Evolutionary conservation across 495 filamentous ascomycete species (phyloP).

Genomic region (Penicillium manginii): DNA sequence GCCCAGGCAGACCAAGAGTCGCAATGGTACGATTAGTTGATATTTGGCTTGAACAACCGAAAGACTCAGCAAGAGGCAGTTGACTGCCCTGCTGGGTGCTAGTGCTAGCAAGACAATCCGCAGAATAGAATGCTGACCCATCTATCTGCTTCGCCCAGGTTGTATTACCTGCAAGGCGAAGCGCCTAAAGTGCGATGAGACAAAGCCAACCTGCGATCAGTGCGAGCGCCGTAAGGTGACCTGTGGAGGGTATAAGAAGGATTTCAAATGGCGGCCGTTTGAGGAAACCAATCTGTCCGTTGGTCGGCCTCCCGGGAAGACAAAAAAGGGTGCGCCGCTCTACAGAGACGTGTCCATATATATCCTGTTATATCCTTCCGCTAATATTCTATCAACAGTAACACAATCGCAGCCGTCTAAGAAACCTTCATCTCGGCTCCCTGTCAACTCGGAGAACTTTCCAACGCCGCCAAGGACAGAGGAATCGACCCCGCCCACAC

Average conservation of each 20-base stretch:
- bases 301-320: constrained; percentile 45
- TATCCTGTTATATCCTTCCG: not conserved
- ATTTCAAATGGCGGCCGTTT: constrained; percentile 83
- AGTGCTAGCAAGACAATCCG: not conserved
- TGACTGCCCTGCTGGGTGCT: constrained; percentile 1
- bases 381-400: not conserved
- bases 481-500: constrained; percentile 16
- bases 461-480: constrained; percentile 26
- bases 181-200: constrained; percentile 81
- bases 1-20: constrained; percentile 81
- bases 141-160: constrained; percentile 51
- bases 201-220: constrained; percentile 74
- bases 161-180: constrained; percentile 84
- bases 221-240: constrained; percentile 69
- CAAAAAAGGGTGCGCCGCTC: constrained; percentile 52
- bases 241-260: constrained; percentile 81
- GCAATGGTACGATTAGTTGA: constrained; percentile 66
- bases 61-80: not conserved
- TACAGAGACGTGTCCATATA: not conserved
- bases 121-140: constrained; percentile 39
- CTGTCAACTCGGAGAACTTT: constrained; percentile 7
- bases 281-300: constrained; percentile 66
- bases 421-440: not conserved
- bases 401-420: constrained; percentile 3
- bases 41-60: constrained; percentile 6